A percentile compares a stretch with the other conserved stretches of the same genome.
Evolutionary conservation across 768 basidiomycete species (phyloP).

Genomic region (Serpula lacrymans): DNA sequence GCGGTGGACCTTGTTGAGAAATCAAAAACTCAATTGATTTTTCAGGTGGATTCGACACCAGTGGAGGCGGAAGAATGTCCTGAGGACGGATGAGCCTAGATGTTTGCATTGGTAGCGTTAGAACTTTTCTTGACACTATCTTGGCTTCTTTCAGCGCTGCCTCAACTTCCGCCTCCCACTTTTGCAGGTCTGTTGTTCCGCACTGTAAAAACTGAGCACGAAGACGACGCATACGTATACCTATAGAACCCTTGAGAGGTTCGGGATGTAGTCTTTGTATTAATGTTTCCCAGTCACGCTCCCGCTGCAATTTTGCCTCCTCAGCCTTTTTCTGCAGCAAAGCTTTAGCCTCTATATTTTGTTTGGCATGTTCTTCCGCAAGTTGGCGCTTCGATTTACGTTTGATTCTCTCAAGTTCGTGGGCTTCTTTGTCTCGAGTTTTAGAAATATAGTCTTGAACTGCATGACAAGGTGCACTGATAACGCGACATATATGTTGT

Average conservation of each 20-base stretch:
- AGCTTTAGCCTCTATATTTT: conserved; percentile 44
- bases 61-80: conserved; percentile 30
- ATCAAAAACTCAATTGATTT: conserved; percentile 51
- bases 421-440: conserved; percentile 35
- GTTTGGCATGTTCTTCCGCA: conserved; percentile 26
- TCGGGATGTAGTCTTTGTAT: conserved; percentile 53
- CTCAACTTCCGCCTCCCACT: conserved; percentile 64
- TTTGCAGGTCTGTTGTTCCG: conserved; percentile 42
- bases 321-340: conserved; percentile 62
- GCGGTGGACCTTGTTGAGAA: conserved; percentile 46
- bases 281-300: conserved; percentile 63
- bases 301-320: conserved; percentile 54
- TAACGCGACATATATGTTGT: conserved; percentile 47
- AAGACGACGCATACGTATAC: conserved; percentile 51
- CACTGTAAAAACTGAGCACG: conserved; percentile 58
- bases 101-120: conserved; percentile 29
- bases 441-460: conserved; percentile 44
- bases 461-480: conserved; percentile 51
- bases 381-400: conserved; percentile 31
- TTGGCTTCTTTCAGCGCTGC: conserved; percentile 55
- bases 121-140: conserved; percentile 42
- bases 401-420: conserved; percentile 42
- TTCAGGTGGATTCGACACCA: conserved; percentile 44
- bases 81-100: conserved; percentile 4
- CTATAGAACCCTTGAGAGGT: conserved; percentile 44